Base-by-base conservation (phyloP, 441 rosid species). In the Jatropha podagrica region DNA sequence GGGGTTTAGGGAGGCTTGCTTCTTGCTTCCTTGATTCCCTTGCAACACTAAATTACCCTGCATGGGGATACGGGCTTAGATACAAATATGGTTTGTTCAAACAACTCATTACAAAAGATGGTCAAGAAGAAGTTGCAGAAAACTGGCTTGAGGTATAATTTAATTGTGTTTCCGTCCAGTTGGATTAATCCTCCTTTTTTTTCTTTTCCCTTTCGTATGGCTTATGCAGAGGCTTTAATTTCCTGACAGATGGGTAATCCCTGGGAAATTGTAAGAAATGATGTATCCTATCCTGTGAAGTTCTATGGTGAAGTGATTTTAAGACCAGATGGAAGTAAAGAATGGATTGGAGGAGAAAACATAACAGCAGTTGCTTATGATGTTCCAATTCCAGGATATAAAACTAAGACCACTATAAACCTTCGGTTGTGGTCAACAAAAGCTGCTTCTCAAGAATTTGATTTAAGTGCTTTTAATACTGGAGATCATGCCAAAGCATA, bases 21-120 rank as follows among this genome's bases (percentile, higher is more conserved):
- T 86, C 92, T 48, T 86, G 89, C 75, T 89, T 88, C 71, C 83
- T 86, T 76, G 92, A 88, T 71, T 90, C 94, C 67, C 65, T 86
- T 37, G 94, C 94, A 68, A 88, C 92, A 58, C 76, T 90, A 76
- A 89, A 86, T 80, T 88, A 87, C 77, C 94, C 92, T 58, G 89
- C 88, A 1, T 85, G 85, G 86, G 94, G 90, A 59, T 88, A 88
- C 76, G 88, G 86, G 69, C 82, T 85, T 58, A 82, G 87, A 72
- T 87, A 82, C 82, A 82, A 76, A 76, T 77, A 85, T 60, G 87
- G 88, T 41, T 73, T 87, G 79, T 87, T 85, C 74, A 82, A 87
- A 78, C 84, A 87, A 66, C 78, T 38, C 20, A 82, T 87, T 42
- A 83, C 88, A 4, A 81, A 83, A 74, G 81, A 80, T 64, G 90